Percentiles rank a stretch among this genome's conserved stretches.
These are phyloP conservation scores for Ophioceras dolichostomum DNA, from an alignment of 2,329 filamentous ascomycete species.

Conservation along the genomic window DNA sequence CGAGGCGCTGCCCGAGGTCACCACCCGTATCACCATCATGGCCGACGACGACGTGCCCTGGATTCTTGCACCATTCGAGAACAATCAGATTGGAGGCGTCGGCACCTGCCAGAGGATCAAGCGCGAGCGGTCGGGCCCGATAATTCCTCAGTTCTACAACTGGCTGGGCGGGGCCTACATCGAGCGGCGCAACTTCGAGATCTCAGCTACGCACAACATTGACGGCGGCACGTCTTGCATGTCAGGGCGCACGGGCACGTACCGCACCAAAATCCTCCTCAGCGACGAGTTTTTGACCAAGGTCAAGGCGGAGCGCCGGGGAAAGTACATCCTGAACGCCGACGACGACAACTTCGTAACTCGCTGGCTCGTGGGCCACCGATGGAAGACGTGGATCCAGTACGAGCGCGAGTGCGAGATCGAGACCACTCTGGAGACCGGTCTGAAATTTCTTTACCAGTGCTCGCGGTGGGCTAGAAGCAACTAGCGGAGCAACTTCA, in stretches of 20 bases:
- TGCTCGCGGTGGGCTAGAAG: constrained; percentile 91
- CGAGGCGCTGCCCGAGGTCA: constrained; percentile 74
- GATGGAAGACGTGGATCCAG: constrained; percentile 92
- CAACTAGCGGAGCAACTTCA: constrained; percentile 96
- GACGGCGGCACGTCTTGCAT: constrained; percentile 93
- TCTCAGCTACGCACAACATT: constrained; percentile 87
- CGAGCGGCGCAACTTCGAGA: constrained; percentile 91
- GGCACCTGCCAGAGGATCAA: constrained; percentile 82
- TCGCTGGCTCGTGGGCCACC: constrained; percentile 83
- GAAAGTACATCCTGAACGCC: constrained; percentile 79
- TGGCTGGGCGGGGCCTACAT: constrained; percentile 89
- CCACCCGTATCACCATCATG: constrained; percentile 77
- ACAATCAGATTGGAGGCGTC: constrained; percentile 72
- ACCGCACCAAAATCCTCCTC: constrained; percentile 77
- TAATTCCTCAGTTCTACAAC: constrained; percentile 60
- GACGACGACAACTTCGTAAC: constrained; percentile 99
- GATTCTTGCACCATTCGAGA: constrained; percentile 88
- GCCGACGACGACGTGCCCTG: constrained; percentile 94
- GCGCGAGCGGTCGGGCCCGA: constrained; percentile 49
- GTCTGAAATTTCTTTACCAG: constrained; percentile 81
- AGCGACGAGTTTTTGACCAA: constrained; percentile 76
- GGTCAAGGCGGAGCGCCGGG: constrained; percentile 87
- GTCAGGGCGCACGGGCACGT: constrained; percentile 86
- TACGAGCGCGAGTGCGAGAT: constrained; percentile 86
- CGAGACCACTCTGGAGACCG: constrained; percentile 84